phyloP scores from a whole-genome alignment of 2,329 filamentous ascomycete genomes.

The Didymella sp. region DNA sequence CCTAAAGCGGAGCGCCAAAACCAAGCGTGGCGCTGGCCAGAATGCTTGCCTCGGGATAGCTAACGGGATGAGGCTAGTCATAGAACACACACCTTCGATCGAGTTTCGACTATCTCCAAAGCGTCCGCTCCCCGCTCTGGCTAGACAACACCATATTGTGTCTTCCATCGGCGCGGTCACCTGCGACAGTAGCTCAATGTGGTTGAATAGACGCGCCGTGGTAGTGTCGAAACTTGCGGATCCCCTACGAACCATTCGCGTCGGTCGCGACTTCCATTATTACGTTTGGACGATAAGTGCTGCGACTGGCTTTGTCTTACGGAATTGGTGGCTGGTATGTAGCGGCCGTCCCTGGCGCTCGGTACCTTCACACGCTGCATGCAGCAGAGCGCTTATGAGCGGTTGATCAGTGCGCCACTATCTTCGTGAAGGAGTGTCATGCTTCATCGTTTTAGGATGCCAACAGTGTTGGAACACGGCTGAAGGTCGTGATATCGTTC shows the following conservation, averaged over 20 bases:
- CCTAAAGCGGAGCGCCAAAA: constrained; percentile 5
- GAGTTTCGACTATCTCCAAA: constrained; percentile 16
- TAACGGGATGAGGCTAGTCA: constrained; percentile 3
- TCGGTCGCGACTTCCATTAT: not conserved
- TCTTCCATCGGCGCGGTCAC: constrained; percentile 1
- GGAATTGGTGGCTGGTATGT: not conserved
- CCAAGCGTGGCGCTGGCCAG: constrained; percentile 18
- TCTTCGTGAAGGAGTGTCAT: constrained; percentile 1
- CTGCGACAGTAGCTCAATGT: constrained; percentile 4
- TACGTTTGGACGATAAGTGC: constrained; percentile 9
- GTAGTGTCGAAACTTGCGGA: not conserved
- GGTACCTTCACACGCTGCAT: constrained; percentile 9
- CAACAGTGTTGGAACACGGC: constrained; percentile 2
- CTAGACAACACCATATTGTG: constrained; percentile 11
- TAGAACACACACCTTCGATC: constrained; percentile 14
- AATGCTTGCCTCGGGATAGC: constrained; percentile 14
- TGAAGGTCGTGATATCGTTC: constrained; percentile 10
- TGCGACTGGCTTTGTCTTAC: constrained; percentile 1
- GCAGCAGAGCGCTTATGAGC: constrained; percentile 18
- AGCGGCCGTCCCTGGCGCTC: not conserved
- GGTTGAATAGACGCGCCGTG: not conserved
- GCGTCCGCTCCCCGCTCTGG: constrained; percentile 13
- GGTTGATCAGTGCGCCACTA: constrained; percentile 15
- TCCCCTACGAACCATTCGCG: not conserved
- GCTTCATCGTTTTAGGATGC: constrained; percentile 6